Percentiles rank a stretch among this genome's conserved stretches.
Evolutionary conservation across 176 grass and related monocot genomes (phyloP).

Genomic region (Aegilops umbellulata): DNA sequence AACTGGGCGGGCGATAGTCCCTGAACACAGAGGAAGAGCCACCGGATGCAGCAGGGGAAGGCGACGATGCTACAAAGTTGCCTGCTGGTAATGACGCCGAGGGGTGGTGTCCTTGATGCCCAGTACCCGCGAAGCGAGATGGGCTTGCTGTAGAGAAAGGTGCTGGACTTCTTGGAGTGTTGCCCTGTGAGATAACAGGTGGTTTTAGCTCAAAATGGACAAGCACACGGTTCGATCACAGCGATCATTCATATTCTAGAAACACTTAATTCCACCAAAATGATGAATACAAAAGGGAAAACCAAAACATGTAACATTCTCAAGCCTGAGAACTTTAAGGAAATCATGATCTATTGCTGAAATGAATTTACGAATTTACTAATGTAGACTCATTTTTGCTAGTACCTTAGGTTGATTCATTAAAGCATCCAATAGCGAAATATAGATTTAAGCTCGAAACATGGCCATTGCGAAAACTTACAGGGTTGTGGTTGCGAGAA

Average conservation of each 20-base stretch:
- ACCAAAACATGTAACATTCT: neutral
- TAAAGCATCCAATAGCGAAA: neutral
- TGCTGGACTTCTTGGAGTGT: conserved; percentile 50
- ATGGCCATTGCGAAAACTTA: conserved; percentile 38
- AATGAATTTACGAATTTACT: neutral
- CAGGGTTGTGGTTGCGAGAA: conserved; percentile 53
- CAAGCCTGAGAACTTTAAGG: neutral
- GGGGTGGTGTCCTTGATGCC: conserved; percentile 63
- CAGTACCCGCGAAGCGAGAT: conserved; percentile 51
- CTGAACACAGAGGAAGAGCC: conserved; percentile 65
- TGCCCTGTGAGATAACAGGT: conserved; percentile 34
- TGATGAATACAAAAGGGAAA: neutral
- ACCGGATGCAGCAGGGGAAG: conserved; percentile 77
- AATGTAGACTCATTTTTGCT: neutral
- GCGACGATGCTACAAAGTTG: conserved; percentile 68
- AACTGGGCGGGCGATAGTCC: conserved; percentile 53
- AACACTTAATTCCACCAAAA: neutral
- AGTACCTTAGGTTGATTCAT: neutral
- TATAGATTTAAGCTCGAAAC: neutral
- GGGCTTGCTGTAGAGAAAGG: conserved; percentile 60
- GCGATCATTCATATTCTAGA: neutral
- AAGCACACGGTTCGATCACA: neutral
- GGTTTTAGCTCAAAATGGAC: neutral
- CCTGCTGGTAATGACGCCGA: conserved; percentile 48
- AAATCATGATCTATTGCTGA: neutral